phyloP scores from a whole-genome alignment of 2,329 filamentous ascomycete genomes.

The Stemphylium lycopersici region DNA sequence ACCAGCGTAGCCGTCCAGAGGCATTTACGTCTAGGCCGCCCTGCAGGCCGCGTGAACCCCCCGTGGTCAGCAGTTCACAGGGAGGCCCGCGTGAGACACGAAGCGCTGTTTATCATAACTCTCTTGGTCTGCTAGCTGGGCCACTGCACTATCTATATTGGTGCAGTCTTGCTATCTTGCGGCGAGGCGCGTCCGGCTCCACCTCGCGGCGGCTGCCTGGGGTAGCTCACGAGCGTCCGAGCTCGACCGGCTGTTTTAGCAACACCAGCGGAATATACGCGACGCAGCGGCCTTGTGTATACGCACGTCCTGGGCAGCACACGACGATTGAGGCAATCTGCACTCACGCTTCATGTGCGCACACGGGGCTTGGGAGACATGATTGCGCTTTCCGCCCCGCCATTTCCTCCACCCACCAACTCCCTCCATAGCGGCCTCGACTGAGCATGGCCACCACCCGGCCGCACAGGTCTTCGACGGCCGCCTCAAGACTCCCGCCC shows the following conservation, averaged over 20 bases:
- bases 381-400: slow-evolving; percentile 30
- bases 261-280: slow-evolving; percentile 3
- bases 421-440: slow-evolving; percentile 36
- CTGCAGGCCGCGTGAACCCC: slow-evolving; percentile 25
- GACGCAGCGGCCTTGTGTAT: slow-evolving; percentile 4
- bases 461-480: slow-evolving; percentile 48
- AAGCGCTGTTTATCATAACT: slow-evolving; percentile 11
- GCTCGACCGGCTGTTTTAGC: slow-evolving; percentile 1
- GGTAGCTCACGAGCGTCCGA: slow-evolving; percentile 4
- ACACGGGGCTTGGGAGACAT: slow-evolving; percentile 32
- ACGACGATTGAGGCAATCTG: neutral
- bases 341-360: slow-evolving; percentile 14
- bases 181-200: slow-evolving; percentile 2
- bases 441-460: slow-evolving; percentile 45
- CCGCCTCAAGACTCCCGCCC: slow-evolving; percentile 52
- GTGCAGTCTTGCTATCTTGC: slow-evolving; percentile 16
- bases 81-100: slow-evolving; percentile 26
- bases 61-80: slow-evolving; percentile 19
- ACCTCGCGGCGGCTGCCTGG: slow-evolving; percentile 24
- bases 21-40: neutral
- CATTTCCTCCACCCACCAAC: slow-evolving; percentile 24
- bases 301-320: slow-evolving; percentile 1
- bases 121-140: slow-evolving; percentile 7
- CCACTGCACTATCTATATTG: slow-evolving; percentile 6
- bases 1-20: slow-evolving; percentile 8